Percentiles rank a stretch among this genome's conserved stretches.
Conservation (phyloP, 331 rosid genomes). For the Malus hybrid region DNA sequence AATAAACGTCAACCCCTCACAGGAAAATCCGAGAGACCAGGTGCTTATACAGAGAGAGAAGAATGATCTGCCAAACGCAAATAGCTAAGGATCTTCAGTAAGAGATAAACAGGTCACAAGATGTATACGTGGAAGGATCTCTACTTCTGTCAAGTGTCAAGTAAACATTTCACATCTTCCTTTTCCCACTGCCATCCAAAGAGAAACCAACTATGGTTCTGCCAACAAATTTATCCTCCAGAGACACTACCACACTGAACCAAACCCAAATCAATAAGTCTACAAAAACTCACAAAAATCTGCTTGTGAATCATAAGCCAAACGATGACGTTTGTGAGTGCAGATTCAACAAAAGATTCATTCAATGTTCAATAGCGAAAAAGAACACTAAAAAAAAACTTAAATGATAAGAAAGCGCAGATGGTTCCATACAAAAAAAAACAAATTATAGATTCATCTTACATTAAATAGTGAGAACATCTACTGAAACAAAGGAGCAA, state of each 20-base stretch:
- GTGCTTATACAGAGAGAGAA: not conserved
- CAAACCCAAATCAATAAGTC: constrained; percentile 27
- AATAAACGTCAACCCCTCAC: not conserved
- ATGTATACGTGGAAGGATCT: not conserved
- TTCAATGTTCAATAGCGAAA: not conserved
- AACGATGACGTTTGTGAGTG: not conserved
- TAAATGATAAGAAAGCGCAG: not conserved
- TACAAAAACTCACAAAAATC: not conserved
- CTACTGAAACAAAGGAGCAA: not conserved
- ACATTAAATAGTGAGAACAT: not conserved
- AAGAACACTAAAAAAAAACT: not conserved
- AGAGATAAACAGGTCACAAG: not conserved
- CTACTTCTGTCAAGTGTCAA: constrained; percentile 12
- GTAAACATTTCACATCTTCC: constrained; percentile 13
- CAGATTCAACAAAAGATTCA: not conserved
- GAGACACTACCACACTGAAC: constrained; percentile 9
- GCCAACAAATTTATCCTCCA: not conserved
- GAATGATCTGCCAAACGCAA: not conserved
- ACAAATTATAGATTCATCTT: not conserved
- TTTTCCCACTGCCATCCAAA: constrained; percentile 10
- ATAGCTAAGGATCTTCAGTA: constrained; percentile 5
- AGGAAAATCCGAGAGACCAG: not conserved
- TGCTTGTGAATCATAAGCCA: not conserved
- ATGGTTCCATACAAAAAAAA: not conserved
- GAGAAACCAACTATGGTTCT: constrained; percentile 15